Evolutionary conservation across 106 monocot species (phyloP), one percentile per base, ranked within the genome.

Genomic region (Dioscorea dumetorum): DNA sequence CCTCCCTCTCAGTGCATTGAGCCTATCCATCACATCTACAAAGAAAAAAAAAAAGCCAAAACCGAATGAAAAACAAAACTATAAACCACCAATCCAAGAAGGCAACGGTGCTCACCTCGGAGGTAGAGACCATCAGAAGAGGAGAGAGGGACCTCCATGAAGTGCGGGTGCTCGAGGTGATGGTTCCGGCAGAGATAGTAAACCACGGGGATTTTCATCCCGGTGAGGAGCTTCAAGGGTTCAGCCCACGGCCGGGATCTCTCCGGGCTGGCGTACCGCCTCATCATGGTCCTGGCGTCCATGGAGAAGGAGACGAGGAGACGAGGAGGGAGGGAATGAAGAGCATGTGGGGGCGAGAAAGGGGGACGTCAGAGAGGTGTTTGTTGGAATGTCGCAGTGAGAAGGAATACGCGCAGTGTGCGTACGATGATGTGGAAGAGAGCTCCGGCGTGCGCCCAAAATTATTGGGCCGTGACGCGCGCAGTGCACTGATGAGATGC

Each of bases 101-200:
- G 13, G 11, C 9, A 18, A 21, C 28, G 12, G 0, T 15, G 12
- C 71, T 63, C 21, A 94, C 94, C 94, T 85, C 80, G 76, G 21
- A 94, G 78, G 56, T 79, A 76, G 48, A 85, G 79, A 14, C 95
- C 95, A 1, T 87, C 87, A 3, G 66, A 69, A 49, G 77, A 80
- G 33, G 87, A 80, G 60, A 83, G 50, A 20, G 83, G 77, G 56
- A 87, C 87, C 67, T 87, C 87, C 33, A 87, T 77, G 74, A 87
- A 83, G 62, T 87, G 87, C 4, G 87, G 87, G 67, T 87, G 87
- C 74, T 87, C 87, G 13, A 87, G 83, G 48, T 83, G 87, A 12
- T 76, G 76, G 58, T 83, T 83, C 41, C 83, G 69, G 32, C 75
- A 83, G 48, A 87, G 75, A 23, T 87, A 87, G 50, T 87, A 87